Conservation (phyloP, 768 basidiomycete genomes). For the Strobilomyces dryophilus region DNA sequence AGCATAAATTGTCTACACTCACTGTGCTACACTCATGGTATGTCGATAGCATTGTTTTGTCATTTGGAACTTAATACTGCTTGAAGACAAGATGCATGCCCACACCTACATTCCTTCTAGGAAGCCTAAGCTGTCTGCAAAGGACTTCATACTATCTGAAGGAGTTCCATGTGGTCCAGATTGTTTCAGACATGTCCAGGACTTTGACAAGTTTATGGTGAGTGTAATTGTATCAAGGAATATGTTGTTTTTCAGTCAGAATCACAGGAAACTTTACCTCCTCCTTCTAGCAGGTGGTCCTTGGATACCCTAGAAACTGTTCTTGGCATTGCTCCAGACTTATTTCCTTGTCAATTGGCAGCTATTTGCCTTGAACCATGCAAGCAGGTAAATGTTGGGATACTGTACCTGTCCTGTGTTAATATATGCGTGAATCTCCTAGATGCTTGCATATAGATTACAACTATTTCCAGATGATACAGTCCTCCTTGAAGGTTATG, state of each 20-base stretch:
- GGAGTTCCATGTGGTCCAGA: slow-evolving; percentile 29
- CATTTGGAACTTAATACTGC: not conserved
- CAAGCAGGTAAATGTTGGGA: slow-evolving; percentile 33
- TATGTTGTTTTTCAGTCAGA: not conserved
- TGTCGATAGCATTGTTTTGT: not conserved
- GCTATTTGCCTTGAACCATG: slow-evolving; percentile 46
- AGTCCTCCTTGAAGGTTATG: slow-evolving; percentile 5
- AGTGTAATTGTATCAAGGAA: not conserved
- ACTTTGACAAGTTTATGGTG: slow-evolving; percentile 24
- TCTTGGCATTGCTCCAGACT: slow-evolving; percentile 42
- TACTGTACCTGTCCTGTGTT: not conserved
- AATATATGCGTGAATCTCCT: not conserved
- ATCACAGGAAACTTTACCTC: slow-evolving; percentile 22
- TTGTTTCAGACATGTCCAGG: slow-evolving; percentile 27
- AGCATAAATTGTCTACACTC: slow-evolving; percentile 42
- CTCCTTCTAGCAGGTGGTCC: slow-evolving; percentile 10
- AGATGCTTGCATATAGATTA: slow-evolving; percentile 22
- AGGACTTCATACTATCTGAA: slow-evolving; percentile 25
- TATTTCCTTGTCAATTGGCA: slow-evolving; percentile 48
- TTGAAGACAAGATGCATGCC: not conserved
- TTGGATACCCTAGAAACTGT: slow-evolving; percentile 31
- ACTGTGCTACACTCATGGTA: slow-evolving; percentile 39
- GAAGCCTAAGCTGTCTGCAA: slow-evolving; percentile 21
- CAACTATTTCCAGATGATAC: slow-evolving; percentile 17
- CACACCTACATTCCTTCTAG: slow-evolving; percentile 13